Base-by-base conservation (phyloP, 768 basidiomycete genomes). In the Boletus subcaerulescens region DNA sequence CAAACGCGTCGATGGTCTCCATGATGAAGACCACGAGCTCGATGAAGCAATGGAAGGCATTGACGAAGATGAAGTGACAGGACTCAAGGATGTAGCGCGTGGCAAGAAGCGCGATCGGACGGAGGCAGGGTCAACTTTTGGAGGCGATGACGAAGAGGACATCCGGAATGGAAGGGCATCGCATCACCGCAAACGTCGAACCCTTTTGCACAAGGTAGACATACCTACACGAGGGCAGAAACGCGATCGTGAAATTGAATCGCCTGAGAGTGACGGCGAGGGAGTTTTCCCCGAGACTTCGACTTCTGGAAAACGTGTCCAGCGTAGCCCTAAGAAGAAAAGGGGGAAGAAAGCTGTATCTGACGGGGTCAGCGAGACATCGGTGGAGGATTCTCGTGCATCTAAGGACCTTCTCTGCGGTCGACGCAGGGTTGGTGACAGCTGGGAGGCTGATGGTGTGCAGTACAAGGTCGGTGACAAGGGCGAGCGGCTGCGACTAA, bases 71-170 rank as follows among this genome's bases (percentile, higher is more conserved):
- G 73, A 76, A 43, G 59, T 75, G 18, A 63, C 68, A 22, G 77
- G 76, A 48, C 67, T 77, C 46, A 67, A 62, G 51, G 69, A 71
- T 45, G 62, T 71, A 53, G 61, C 67, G 31, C 60, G 71, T 56
- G 87, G 88, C 43, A 87, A 80, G 76, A 92, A 92, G 73, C 84
- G 89, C 57, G 87, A 87, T 69, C 84, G 86, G 39, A 78, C 80
- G 8, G 87, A 88, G 64, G 86, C 86, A 52, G 88, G 80, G 8
- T 87, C 87, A 4, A 82, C 80, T 0, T 84, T 89, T 62, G 87
- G 82, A 44, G 83, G 80, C 24, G 87, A 87, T 59, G 71, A 74
- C 6, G 74, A 76, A 15, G 72, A 74, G 2, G 73, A 72, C 33
- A 69, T 71, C 38, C 71, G 64, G 47, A 74, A 76, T 57, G 73